Evolutionary conservation across 2,329 filamentous ascomycete species (phyloP), one percentile per base, ranked within the genome.

Genomic region (Penicillium hordei): DNA sequence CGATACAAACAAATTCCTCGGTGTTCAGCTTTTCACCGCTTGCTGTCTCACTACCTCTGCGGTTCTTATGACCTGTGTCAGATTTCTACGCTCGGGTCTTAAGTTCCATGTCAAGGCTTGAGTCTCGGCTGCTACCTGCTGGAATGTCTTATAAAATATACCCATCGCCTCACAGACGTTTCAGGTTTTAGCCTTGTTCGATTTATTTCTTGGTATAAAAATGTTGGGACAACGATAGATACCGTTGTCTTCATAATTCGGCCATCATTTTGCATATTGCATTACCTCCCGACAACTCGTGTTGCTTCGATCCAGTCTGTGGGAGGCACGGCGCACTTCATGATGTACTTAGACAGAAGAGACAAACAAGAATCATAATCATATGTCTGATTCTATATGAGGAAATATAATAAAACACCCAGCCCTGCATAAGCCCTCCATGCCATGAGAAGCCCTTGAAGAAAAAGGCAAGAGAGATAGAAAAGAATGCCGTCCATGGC

Each of bases 21-120:
- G 78, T 10, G 72, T 78, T 9, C 76, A 78, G 63, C 65, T 77
- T 5, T 78, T 78, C 50, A 76, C 75, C 3, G 75, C 71, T 25
- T 72, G 68, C 45, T 73, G 68, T 58, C 66, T 75, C 23, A 60
- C 68, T 13, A 51, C 59, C 3, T 68, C 72, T 13, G 63, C 68
- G 9, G 53, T 48, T 13, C 60, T 74, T 15, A 69, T 75, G 49
- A 55, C 53, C 12, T 51, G 56, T 12, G 54, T 76, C 52, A 64
- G 75, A 43, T 60, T 75, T 21, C 60, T 74, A 42, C 72, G 70
- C 45, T 71, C 73, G 1, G 74, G 74, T 3, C 65, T 64, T 4
- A 66, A 61, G 9, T 42, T 77, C 10, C 55, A 64, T 45, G 58
- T 62, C 25, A 65, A 65, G 45, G 67, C 68, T 23, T 77, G 61